phyloP scores from a whole-genome alignment of 768 basidiomycete genomes.

The Coprinellus micaceus region DNA sequence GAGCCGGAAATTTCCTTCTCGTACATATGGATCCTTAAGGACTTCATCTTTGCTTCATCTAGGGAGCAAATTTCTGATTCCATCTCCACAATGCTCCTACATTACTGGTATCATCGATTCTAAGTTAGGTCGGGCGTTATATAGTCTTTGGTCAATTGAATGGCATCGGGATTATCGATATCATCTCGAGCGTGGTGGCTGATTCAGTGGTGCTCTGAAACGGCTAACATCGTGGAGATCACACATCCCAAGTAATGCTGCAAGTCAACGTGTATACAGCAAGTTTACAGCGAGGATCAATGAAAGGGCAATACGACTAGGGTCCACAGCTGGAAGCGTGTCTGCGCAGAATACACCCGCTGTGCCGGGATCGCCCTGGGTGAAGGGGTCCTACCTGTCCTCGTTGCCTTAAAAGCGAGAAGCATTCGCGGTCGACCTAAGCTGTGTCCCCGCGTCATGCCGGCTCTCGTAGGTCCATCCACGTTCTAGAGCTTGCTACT shows the following conservation, averaged over 20 bases:
- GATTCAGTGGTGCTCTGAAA: neutral
- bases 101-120: neutral
- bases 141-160: neutral
- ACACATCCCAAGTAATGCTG: neutral
- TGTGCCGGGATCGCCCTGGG: neutral
- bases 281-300: neutral
- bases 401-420: too few species aligned
- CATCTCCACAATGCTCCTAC: too few species aligned
- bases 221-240: neutral
- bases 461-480: neutral
- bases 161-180: conserved; percentile 1
- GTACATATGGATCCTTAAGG: too few species aligned
- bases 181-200: neutral
- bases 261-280: conserved; percentile 1
- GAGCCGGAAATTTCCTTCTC: too few species aligned
- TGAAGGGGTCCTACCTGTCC: too few species aligned
- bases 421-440: too few species aligned
- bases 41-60: too few species aligned
- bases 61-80: too few species aligned
- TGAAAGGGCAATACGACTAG: neutral
- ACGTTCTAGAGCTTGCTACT: neutral
- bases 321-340: too few species aligned
- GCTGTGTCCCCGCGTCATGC: too few species aligned
- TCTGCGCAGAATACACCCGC: neutral
- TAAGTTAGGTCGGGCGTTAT: neutral